phyloP scores from a whole-genome alignment of 129 eudicot genomes.

The Ambrosia artemisiifolia region DNA sequence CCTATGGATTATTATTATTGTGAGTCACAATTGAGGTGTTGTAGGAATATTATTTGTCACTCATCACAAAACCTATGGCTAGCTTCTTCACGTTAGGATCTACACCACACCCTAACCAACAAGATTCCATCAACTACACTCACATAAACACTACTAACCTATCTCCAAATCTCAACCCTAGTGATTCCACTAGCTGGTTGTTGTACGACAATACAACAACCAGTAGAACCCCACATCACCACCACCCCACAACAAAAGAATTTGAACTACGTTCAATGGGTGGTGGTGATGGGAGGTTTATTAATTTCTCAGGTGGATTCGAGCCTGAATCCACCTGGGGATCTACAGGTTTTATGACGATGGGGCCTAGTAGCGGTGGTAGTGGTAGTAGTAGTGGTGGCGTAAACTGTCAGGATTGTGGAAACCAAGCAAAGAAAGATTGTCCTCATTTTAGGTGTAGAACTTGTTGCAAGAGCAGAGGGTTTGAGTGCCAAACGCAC shows the following conservation, averaged over 20 bases:
- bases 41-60: conserved; percentile 17
- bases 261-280: conserved; percentile 26
- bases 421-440: conserved; percentile 91
- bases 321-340: conserved; percentile 29
- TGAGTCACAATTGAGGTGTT: conserved; percentile 41
- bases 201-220: conserved; percentile 22
- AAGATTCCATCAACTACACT: neutral
- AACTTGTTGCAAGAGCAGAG: conserved; percentile 87
- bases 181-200: conserved; percentile 23
- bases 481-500: conserved; percentile 78
- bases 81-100: conserved; percentile 66
- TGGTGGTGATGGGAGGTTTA: conserved; percentile 25
- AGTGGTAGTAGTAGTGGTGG: conserved; percentile 26
- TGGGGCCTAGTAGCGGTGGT: conserved; percentile 33
- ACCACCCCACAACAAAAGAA: conserved; percentile 20
- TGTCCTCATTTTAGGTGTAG: conserved; percentile 79
- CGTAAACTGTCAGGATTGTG: conserved; percentile 80
- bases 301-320: conserved; percentile 30
- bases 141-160: neutral
- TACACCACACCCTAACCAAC: conserved; percentile 21
- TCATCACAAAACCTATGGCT: conserved; percentile 42
- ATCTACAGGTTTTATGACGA: conserved; percentile 43
- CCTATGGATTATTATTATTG: conserved; percentile 51
- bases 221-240: conserved; percentile 26
- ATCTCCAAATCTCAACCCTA: conserved; percentile 28